Evolutionary conservation across 768 basidiomycete genomes (phyloP).

Genomic region (Lactarius tabidus): DNA sequence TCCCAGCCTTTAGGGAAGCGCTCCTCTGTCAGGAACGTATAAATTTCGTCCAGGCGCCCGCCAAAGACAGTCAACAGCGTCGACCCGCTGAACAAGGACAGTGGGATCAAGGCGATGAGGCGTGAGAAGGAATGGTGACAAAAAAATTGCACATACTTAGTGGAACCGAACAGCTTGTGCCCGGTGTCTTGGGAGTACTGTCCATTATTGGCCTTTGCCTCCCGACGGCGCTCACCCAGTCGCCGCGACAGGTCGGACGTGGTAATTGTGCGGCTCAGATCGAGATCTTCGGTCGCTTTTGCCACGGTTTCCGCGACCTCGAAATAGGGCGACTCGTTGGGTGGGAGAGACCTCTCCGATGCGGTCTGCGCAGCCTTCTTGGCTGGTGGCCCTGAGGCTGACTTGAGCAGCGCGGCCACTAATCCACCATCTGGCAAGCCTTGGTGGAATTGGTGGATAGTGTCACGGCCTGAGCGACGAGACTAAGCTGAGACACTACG

Average conservation of each 20-base stretch:
- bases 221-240: conserved; percentile 56
- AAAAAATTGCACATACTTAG: conserved; percentile 50
- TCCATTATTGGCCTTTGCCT: conserved; percentile 50
- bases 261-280: conserved; percentile 41
- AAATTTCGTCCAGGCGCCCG: conserved; percentile 54
- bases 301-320: conserved; percentile 3
- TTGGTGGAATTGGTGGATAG: conserved; percentile 47
- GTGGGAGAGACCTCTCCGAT: neutral
- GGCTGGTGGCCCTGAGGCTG: conserved; percentile 53
- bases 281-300: conserved; percentile 4
- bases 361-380: neutral
- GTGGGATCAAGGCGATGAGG: neutral
- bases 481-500: neutral
- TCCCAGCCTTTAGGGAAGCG: conserved; percentile 72
- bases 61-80: conserved; percentile 66
- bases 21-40: conserved; percentile 57
- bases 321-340: conserved; percentile 14
- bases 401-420: conserved; percentile 54
- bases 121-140: neutral
- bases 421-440: conserved; percentile 43
- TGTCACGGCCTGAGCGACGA: conserved; percentile 49
- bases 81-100: conserved; percentile 43
- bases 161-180: conserved; percentile 62
- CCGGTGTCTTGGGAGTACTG: conserved; percentile 46
- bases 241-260: conserved; percentile 53